Evolutionary conservation across 2,329 filamentous ascomycete species (phyloP), one percentile per base, ranked within the genome.

Genomic region (Apiospora arundinis): DNA sequence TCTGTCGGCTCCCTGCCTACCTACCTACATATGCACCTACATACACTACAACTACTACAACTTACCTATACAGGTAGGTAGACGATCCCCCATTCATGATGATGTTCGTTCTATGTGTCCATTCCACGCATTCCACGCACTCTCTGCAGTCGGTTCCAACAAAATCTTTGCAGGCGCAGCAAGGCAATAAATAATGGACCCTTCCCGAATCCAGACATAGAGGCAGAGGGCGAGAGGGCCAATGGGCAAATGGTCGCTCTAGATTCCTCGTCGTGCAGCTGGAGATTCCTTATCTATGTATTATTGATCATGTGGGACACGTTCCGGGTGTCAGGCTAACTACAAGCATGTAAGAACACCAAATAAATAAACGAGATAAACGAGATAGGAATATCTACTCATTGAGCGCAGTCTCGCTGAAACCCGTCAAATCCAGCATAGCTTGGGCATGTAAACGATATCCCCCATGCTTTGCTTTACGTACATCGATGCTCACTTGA

Each of bases 111-210:
- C 6, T 32, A 32, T 32, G 32, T 32, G 32, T 32, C 32, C 48
- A 52, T 52, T n/a, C 48, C 48, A 52, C 48, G 18, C 48, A 52
- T 52, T n/a, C 48, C 48, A 52, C 48, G 18, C 32, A 37, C 52
- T 25, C 49, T 25, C 49, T 21, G 52, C 52, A 60, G 56, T 40
- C 25, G 32, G 56, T 63, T 40, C 56, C 56, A 40, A 63, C 56
- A 63, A 63, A 63, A 63, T 63, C 18, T 63, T 40, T 40, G 56
- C 56, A 40, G 56, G 32, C 18, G 9, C 28, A 45, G 42, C 42
- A 45, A 45, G 42, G 42, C 42, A 45, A 45, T 45, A 23, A 45
- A 45, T 45, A 23, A 63, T 40, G 56, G 56, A 40, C 40, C 56
- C 56, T n/a, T 63, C 56, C 56, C 32, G 18, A 2, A 63, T 63